phyloP scores from a whole-genome alignment of 2,329 filamentous ascomycete species.

The Sporothrix sp. region DNA sequence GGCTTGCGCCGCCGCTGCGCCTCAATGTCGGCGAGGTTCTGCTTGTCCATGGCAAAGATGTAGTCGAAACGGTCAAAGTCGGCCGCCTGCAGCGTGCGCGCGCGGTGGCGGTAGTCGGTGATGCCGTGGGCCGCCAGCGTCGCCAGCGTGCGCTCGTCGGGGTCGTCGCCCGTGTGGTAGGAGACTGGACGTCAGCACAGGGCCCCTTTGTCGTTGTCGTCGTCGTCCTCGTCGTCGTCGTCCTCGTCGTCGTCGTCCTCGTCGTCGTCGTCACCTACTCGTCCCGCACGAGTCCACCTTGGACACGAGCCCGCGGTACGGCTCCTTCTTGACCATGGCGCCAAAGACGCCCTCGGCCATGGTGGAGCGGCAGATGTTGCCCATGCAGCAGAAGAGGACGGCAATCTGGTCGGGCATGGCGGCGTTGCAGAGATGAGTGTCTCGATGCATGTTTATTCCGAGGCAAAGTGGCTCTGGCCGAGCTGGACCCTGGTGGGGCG shows the following conservation, averaged over 20 bases:
- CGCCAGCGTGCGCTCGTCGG: conserved; percentile 75
- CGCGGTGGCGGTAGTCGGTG: conserved; percentile 63
- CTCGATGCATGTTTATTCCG: too few relatives aligned
- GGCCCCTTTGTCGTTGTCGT: too few relatives aligned
- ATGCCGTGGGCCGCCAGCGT: conserved; percentile 69
- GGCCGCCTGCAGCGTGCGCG: conserved; percentile 53
- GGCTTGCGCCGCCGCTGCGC: conserved; percentile 48
- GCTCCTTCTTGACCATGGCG: conserved; percentile 52
- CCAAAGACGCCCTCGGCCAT: conserved; percentile 96
- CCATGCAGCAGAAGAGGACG: conserved; percentile 90
- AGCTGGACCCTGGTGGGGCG: too few relatives aligned
- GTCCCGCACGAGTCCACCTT: conserved; percentile 85
- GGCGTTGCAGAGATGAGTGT: background rate
- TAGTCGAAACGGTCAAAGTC: conserved; percentile 88
- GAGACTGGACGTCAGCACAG: conserved; percentile 41
- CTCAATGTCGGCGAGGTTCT: conserved; percentile 64
- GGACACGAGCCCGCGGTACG: conserved; percentile 50
- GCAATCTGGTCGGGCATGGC: conserved; percentile 39
- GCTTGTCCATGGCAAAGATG: conserved; percentile 86
- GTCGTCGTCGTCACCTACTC: conserved; percentile 12
- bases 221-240: too few relatives aligned
- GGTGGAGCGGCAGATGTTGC: conserved; percentile 88
- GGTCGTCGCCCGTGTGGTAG: conserved; percentile 68
- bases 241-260: too few relatives aligned
- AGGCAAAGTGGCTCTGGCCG: too few relatives aligned